Percentiles rank a stretch among this genome's conserved stretches.
Evolutionary conservation across 75 land plant species (phyloP).

Genomic region (Isoetes taiwanensis): DNA sequence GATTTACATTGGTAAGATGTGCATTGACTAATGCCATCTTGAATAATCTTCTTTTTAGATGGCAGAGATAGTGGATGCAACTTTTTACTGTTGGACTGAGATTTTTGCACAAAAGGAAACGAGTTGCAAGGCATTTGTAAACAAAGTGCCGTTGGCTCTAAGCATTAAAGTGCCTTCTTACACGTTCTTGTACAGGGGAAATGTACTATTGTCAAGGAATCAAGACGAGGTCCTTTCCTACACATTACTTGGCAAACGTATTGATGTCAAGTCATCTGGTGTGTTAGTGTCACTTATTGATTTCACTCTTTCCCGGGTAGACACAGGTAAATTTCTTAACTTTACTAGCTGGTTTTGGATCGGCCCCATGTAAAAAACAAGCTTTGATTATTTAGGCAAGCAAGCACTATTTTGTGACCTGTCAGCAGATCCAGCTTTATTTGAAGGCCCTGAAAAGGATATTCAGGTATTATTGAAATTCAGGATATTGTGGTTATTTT

Average conservation of each 20-base stretch:
- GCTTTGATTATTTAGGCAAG: slow-evolving; percentile 43
- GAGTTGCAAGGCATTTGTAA: too few species aligned
- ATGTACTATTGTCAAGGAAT: slow-evolving; percentile 51
- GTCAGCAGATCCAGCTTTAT: slow-evolving; percentile 67
- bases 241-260: slow-evolving; percentile 40
- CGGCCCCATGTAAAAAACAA: too few species aligned
- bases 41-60: too few species aligned
- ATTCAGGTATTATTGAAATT: slow-evolving; percentile 42
- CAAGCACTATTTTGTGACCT: slow-evolving; percentile 65
- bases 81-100: background rate
- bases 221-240: slow-evolving; percentile 16
- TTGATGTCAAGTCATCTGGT: slow-evolving; percentile 43
- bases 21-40: too few species aligned
- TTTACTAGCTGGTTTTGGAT: too few species aligned
- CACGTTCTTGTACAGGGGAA: slow-evolving; percentile 49
- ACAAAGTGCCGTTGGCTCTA: background rate
- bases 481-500: background rate
- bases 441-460: slow-evolving; percentile 81
- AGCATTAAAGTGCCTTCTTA: background rate
- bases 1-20: slow-evolving; percentile 93
- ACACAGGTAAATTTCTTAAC: slow-evolving; percentile 68
- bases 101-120: background rate
- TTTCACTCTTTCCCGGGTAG: slow-evolving; percentile 80
- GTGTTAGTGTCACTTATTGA: slow-evolving; percentile 62
- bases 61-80: too few species aligned